phyloP scores from a whole-genome alignment of 208 protist genomes.

The Trypanosoma conorhini region DNA sequence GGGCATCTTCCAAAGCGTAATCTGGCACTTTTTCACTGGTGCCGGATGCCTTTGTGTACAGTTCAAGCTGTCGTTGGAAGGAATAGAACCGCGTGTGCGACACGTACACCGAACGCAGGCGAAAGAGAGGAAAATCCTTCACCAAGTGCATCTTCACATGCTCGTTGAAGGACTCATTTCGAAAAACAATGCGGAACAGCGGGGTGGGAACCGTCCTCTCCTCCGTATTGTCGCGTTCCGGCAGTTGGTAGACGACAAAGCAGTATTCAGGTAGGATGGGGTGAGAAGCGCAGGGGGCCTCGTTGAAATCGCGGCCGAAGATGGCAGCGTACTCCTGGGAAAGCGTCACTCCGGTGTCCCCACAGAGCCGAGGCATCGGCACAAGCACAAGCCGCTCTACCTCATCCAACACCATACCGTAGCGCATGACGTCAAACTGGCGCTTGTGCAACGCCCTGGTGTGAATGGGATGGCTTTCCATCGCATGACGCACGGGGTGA shows the following conservation, averaged over 20 bases:
- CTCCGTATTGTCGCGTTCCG: conserved; percentile 13
- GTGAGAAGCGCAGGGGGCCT: conserved; percentile 41
- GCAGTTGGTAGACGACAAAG: conserved; percentile 76
- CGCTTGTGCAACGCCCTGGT: conserved; percentile 52
- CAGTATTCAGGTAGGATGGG: conserved; percentile 76
- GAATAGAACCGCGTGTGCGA: conserved; percentile 51
- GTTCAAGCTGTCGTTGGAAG: conserved; percentile 21
- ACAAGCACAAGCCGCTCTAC: conserved; percentile 68
- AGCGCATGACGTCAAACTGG: conserved; percentile 85
- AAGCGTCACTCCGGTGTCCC: conserved; percentile 51
- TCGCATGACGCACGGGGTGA: conserved; percentile 59
- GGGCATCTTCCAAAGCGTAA: conserved; percentile 17
- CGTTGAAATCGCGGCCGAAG: conserved; percentile 39
- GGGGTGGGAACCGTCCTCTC: conserved; percentile 26
- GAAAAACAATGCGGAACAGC: conserved; percentile 83
- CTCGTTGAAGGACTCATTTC: conserved; percentile 68
- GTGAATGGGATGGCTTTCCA: conserved; percentile 59
- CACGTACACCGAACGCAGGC: conserved; percentile 75
- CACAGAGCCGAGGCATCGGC: conserved; percentile 44
- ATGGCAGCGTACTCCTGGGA: conserved; percentile 62
- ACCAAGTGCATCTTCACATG: conserved; percentile 29
- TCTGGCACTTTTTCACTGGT: conserved; percentile 14
- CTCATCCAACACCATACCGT: conserved; percentile 77
- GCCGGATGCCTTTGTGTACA: conserved; percentile 17
- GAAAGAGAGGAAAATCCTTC: conserved; percentile 58